Evolutionary conservation across 139 green algal species (phyloP), one percentile per base, ranked within the genome.

Genomic region (Chlorella ohadii): DNA sequence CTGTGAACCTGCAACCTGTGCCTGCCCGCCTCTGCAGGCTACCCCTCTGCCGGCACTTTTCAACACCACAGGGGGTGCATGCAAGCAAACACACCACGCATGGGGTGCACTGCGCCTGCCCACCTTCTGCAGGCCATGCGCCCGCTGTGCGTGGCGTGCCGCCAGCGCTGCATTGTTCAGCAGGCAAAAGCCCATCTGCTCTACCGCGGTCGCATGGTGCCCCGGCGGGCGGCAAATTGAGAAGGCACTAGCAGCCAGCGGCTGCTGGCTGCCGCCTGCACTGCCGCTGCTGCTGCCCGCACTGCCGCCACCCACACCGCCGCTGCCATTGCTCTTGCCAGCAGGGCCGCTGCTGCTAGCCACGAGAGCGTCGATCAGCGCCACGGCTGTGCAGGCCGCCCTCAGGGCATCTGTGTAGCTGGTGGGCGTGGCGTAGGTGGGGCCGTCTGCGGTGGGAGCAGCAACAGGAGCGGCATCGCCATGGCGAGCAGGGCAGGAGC

Each of bases 171-270:
- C 84, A 0, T 88, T 94, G 84, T 94, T 96, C 41, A 98, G 89
- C 19, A 98, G 89, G 75, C 95, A 98, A 87, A 98, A 98, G 34
- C 95, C 95, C 95, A 98, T 98, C 25, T 91, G 90, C 2, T 87
- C 79, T 3, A 71, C 64, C 0, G 89, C 84, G 23, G 94, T 88
- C 4, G 95, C 95, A 78, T 98, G 95, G 84, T 98, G 95, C 0
- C 95, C 95, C 13, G 95, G 95, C 0, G 95, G 95, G 34, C 95
- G 89, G 38, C 94, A 93, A 41, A 97, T 66, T 19, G 89, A 92
- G 70, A 98, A 95, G 23, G 88, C 94, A 4, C 57, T 36, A 15
- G 36, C 59, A 28, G 78, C 78, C 68, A 34, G 56, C 73, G 33
- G 20, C 17, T 51, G 33, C 67, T 59, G 15, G 36, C 39, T 51